Conservation (phyloP, 2,329 filamentous ascomycete species). For the Zasmidium citrigriseum region DNA sequence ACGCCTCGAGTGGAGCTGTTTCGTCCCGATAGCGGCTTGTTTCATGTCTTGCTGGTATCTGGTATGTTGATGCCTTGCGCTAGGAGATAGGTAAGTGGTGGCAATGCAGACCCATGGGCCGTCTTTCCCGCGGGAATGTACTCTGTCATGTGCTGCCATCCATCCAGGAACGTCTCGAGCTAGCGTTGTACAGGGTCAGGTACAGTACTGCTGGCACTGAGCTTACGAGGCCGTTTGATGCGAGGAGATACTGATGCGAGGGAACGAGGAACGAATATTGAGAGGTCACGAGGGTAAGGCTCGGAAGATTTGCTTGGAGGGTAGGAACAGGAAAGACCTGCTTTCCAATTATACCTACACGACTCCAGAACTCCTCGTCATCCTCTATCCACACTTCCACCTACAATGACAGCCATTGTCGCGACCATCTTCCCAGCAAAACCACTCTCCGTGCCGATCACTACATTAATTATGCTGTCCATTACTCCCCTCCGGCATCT, state of each 20-base stretch:
- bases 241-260: neutral
- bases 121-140: neutral
- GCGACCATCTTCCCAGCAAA: neutral
- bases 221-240: neutral
- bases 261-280: too few species aligned
- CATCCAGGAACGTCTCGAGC: neutral
- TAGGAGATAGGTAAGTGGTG: neutral
- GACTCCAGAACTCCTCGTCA: too few species aligned
- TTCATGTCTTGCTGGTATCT: neutral
- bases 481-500: neutral
- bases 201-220: neutral
- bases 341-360: neutral
- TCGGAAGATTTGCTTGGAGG: neutral
- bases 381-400: neutral
- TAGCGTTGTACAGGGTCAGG: neutral
- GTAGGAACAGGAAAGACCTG: neutral
- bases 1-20: neutral
- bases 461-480: neutral
- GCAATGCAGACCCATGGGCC: neutral
- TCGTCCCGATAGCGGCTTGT: too few species aligned
- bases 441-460: neutral
- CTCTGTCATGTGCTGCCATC: neutral
- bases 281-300: neutral
- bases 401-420: too few species aligned
- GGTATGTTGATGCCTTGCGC: neutral